Conservation (phyloP, 140 eudicot genomes). For the Flaveria floridana region DNA sequence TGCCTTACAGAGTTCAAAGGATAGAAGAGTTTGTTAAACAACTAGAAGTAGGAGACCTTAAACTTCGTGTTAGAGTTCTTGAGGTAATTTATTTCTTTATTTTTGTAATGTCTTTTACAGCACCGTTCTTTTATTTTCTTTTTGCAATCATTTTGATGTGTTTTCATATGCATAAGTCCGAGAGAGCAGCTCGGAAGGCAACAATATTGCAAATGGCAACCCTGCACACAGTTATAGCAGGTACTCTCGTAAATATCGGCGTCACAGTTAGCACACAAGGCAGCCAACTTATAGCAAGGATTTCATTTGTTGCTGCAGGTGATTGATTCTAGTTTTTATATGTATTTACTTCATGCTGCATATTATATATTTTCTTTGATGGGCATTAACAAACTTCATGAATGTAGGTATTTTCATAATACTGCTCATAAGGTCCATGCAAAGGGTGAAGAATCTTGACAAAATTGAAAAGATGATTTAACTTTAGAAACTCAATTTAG, state of each 20-base stretch:
- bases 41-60: slow-evolving; percentile 82
- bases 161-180: slow-evolving; percentile 56
- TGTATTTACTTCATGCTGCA: slow-evolving; percentile 12
- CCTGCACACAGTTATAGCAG: slow-evolving; percentile 71
- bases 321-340: slow-evolving; percentile 19
- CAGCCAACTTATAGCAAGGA: slow-evolving; percentile 61
- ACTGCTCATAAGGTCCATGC: slow-evolving; percentile 76
- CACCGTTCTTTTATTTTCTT: background rate
- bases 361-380: background rate
- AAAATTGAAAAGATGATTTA: slow-evolving; percentile 51
- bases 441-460: slow-evolving; percentile 79
- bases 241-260: slow-evolving; percentile 82
- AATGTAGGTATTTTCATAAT: slow-evolving; percentile 69
- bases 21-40: slow-evolving; percentile 92
- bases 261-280: slow-evolving; percentile 71
- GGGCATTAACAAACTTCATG: background rate
- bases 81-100: slow-evolving; percentile 49
- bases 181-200: slow-evolving; percentile 94
- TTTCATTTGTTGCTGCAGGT: slow-evolving; percentile 86
- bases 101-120: background rate
- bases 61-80: slow-evolving; percentile 91
- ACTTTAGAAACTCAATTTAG: slow-evolving; percentile 6
- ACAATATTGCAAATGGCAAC: slow-evolving; percentile 93
- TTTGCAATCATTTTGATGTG: slow-evolving; percentile 6
- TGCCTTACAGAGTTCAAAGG: slow-evolving; percentile 90